phyloP scores from a whole-genome alignment of 805 yeast genomes.

The Sugiyamaella valdiviana region DNA sequence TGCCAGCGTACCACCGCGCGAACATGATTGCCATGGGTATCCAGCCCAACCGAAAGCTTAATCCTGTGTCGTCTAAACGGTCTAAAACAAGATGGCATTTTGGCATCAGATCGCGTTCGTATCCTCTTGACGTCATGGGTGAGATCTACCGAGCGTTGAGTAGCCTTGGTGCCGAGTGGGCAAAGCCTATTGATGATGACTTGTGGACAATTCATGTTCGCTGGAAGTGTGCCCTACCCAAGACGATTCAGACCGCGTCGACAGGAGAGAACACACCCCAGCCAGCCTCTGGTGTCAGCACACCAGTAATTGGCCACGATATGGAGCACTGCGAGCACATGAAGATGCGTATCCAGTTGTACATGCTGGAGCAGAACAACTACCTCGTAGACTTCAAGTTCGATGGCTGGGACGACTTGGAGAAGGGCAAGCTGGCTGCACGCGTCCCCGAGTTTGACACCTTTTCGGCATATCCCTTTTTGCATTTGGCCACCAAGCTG shows the following conservation, averaged over 20 bases:
- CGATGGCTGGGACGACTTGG: conserved; percentile 81
- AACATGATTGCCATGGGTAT: conserved; percentile 64
- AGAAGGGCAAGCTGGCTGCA: conserved; percentile 10
- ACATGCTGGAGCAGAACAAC: conserved; percentile 92
- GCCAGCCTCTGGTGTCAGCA: not conserved
- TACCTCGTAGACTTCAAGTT: conserved; percentile 95
- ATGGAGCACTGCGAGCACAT: conserved; percentile 50
- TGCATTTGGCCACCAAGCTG: conserved; percentile 84
- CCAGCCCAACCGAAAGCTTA: conserved; percentile 37
- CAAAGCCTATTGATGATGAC: conserved; percentile 88
- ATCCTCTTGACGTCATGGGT: conserved; percentile 97
- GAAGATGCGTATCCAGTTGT: conserved; percentile 95
- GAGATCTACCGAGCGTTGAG: conserved; percentile 92
- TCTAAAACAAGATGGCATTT: conserved; percentile 98
- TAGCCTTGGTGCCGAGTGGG: conserved; percentile 96
- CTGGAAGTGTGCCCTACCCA: conserved; percentile 58
- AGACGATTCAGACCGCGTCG: not conserved
- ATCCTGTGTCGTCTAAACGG: conserved; percentile 58
- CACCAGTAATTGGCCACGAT: conserved; percentile 6
- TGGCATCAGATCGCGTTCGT: conserved; percentile 91
- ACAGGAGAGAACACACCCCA: conserved; percentile 6
- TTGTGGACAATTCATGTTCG: conserved; percentile 93
- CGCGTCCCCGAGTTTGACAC: conserved; percentile 57
- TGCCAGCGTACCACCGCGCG: conserved; percentile 92
- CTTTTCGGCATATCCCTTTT: conserved; percentile 92